phyloP scores from a whole-genome alignment of 176 grass and related monocot genomes.

The Oryza longistaminata region DNA sequence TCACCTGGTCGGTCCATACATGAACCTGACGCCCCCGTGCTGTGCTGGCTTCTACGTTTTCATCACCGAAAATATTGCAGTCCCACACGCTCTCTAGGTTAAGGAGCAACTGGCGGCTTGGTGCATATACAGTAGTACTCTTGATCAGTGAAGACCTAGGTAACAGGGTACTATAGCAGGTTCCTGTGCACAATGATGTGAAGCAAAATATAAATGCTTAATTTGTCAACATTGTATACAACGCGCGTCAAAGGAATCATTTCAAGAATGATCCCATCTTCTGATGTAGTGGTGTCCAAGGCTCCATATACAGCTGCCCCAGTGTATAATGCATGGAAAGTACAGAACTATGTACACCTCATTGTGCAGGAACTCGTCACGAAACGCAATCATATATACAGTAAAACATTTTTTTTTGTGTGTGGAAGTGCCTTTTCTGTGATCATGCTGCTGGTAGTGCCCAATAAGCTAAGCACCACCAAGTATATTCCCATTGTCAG shows the following conservation, averaged over 20 bases:
- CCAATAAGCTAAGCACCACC: constrained; percentile 22
- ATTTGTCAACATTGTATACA: neutral
- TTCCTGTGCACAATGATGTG: neutral
- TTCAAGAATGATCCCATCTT: constrained; percentile 16
- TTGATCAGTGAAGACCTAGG: neutral
- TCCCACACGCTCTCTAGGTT: constrained; percentile 37
- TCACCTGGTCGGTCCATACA: constrained; percentile 19
- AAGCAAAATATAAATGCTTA: neutral
- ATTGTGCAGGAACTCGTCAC: neutral
- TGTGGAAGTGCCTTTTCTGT: neutral
- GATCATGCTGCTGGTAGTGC: constrained; percentile 25
- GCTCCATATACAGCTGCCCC: neutral
- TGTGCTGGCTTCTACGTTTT: constrained; percentile 16
- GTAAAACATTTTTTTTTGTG: neutral
- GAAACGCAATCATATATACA: neutral
- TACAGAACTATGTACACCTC: neutral
- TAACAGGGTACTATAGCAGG: neutral
- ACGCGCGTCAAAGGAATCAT: neutral
- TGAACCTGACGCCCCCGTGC: neutral
- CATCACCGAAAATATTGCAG: neutral
- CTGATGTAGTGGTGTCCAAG: neutral
- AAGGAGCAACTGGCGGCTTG: constrained; percentile 39
- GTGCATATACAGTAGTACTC: neutral
- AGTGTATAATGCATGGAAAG: neutral
- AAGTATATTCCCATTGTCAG: neutral